Base-by-base conservation (phyloP, 768 basidiomycete genomes). In the Russula earlei region DNA sequence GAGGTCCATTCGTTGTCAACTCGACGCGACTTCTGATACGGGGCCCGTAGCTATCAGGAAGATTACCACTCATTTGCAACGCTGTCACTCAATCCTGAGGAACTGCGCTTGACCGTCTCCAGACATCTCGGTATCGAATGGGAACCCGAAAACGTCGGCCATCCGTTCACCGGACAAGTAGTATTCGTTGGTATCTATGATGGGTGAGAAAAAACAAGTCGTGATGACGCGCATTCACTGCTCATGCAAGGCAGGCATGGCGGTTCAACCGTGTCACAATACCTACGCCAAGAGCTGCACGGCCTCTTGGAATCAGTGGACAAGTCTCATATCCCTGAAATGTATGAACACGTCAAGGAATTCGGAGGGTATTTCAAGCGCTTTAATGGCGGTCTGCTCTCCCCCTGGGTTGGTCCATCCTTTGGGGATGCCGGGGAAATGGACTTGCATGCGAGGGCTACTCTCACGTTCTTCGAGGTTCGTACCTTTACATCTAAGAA, bases 181-280 rank as follows among this genome's bases (percentile, higher is more conserved):
- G 77, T 91, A 5, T 92, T 89, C 63, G 81, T 91, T 36, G 93
- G 92, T 29, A 84, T 96, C 54, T 96, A 92, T 67, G 93, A 96
- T 56, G 93, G 93, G 89, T 89, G 63, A 54, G 54, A 77, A 49
- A 29, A 31, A 33, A n/a, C 42, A 27, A 20, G n/a, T 29, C 48
- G 8, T 45, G 55, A 27, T 43, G 15, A 47, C 40, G 37, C 22
- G 20, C n/a, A 9, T 49, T 11, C 6, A 15, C 25, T 7, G 27
- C 22, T 54, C 56, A 55, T 59, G 45, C 38, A 42, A n/a, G 27
- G n/a, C 56, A 92, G 90, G 8, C 93, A 96, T 65, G 93, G 93
- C 7, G 93, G 93, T 9, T 85, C 85, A n/a, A 85, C 85, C 10
- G 91, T 94, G 17, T 86, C 92, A 2, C 82, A 89, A 57, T 93